phyloP scores from a whole-genome alignment of 305 asterid genomes.

The Fraxinus dipetala region DNA sequence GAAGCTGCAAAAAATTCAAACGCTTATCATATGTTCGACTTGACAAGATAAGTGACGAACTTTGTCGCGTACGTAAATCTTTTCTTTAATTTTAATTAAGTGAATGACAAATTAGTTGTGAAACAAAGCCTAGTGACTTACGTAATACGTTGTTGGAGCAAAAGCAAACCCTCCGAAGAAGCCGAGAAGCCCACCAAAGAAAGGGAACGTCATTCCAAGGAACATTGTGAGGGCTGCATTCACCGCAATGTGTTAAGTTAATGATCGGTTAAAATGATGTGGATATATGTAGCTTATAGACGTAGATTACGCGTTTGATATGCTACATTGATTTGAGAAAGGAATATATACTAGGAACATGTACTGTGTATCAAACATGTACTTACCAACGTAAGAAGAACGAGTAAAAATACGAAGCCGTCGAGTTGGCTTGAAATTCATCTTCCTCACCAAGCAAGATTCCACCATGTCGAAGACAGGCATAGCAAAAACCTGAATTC shows the following conservation, averaged over 20 bases:
- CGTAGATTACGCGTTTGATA: background rate
- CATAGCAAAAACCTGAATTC: constrained; percentile 51
- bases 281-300: background rate
- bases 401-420: constrained; percentile 36
- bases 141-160: constrained; percentile 54
- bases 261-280: background rate
- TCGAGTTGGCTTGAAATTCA: constrained; percentile 29
- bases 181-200: constrained; percentile 44
- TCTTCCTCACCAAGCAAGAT: constrained; percentile 33
- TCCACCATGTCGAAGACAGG: constrained; percentile 57
- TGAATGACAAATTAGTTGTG: background rate
- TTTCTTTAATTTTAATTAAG: background rate
- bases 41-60: background rate
- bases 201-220: constrained; percentile 42
- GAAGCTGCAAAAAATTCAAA: constrained; percentile 37
- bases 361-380: background rate
- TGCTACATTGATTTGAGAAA: background rate
- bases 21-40: background rate
- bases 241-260: background rate
- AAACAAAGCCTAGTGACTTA: constrained; percentile 20
- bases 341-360: background rate
- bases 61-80: background rate
- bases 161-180: constrained; percentile 54
- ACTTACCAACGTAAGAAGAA: constrained; percentile 44
- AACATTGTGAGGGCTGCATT: constrained; percentile 36